A percentile compares a stretch with the other conserved stretches of the same genome.
Evolutionary conservation across 192 early-diverging fungal genomes (phyloP).

Genomic region (Podila horticola): DNA sequence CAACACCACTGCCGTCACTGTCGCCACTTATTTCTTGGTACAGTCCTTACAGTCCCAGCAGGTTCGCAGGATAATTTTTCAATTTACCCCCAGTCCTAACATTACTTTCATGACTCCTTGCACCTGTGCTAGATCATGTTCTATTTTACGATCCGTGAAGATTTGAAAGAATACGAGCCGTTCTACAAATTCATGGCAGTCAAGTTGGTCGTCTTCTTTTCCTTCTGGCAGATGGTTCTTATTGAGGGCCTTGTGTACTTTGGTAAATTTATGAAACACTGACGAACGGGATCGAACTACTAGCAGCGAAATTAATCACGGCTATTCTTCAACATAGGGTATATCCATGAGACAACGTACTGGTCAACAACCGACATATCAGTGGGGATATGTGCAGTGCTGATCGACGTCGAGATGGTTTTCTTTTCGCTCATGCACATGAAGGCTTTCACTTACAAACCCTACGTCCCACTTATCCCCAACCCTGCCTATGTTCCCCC

Average conservation of each 20-base stretch:
- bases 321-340: slow-evolving; percentile 14
- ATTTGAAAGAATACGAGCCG: slow-evolving; percentile 39
- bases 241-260: slow-evolving; percentile 48
- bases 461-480: slow-evolving; percentile 33
- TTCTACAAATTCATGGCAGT: slow-evolving; percentile 54
- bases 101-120: background rate
- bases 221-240: slow-evolving; percentile 47
- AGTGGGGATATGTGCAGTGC: slow-evolving; percentile 38
- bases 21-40: slow-evolving; percentile 76
- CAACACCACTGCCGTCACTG: slow-evolving; percentile 66
- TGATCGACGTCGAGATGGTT: slow-evolving; percentile 54
- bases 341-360: slow-evolving; percentile 38
- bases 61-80: background rate
- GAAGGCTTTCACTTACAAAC: slow-evolving; percentile 47
- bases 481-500: slow-evolving; percentile 26
- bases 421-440: slow-evolving; percentile 48
- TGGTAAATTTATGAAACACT: slow-evolving; percentile 14
- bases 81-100: background rate
- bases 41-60: background rate
- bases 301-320: background rate
- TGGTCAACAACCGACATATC: slow-evolving; percentile 48
- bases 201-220: slow-evolving; percentile 55
- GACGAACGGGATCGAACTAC: background rate
- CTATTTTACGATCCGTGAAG: slow-evolving; percentile 42
- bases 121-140: slow-evolving; percentile 39